Conservation (phyloP, 371 early-diverging fungal genomes). For the Mucor piriformis region DNA sequence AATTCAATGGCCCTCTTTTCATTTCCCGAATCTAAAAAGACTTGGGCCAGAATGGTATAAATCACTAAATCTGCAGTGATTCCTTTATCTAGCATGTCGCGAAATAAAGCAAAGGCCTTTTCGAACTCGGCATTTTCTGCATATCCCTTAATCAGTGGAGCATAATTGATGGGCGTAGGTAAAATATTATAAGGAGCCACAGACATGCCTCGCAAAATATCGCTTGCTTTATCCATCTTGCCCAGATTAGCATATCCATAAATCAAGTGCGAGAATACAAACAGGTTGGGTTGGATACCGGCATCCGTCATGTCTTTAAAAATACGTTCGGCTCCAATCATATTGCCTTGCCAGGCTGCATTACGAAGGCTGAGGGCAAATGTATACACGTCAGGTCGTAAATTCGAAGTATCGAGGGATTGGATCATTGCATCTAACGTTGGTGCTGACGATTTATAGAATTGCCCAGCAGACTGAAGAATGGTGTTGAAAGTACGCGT, state of each 20-base stretch:
- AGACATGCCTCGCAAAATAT: slow-evolving; percentile 25
- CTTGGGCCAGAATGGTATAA: slow-evolving; percentile 43
- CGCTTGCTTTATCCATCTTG: slow-evolving; percentile 34
- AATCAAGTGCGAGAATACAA: slow-evolving; percentile 43
- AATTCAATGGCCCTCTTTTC: slow-evolving; percentile 29
- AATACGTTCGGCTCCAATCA: slow-evolving; percentile 34
- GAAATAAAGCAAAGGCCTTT: slow-evolving; percentile 33
- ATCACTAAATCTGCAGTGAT: slow-evolving; percentile 33
- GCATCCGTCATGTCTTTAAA: slow-evolving; percentile 33
- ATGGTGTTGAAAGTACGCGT: slow-evolving; percentile 42
- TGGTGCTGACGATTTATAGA: slow-evolving; percentile 4
- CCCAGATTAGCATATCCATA: slow-evolving; percentile 34
- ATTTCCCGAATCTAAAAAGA: slow-evolving; percentile 33
- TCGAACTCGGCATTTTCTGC: slow-evolving; percentile 38
- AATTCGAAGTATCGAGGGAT: slow-evolving; percentile 14
- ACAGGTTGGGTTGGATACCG: slow-evolving; percentile 40
- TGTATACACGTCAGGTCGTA: slow-evolving; percentile 34
- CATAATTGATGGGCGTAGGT: slow-evolving; percentile 35
- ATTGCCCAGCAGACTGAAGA: slow-evolving; percentile 32
- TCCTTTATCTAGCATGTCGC: slow-evolving; percentile 39
- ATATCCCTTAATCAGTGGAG: slow-evolving; percentile 41
- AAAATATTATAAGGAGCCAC: slow-evolving; percentile 21
- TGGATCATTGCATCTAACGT: slow-evolving; percentile 9
- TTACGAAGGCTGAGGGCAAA: slow-evolving; percentile 42
- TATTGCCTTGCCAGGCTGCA: slow-evolving; percentile 32